phyloP scores from a whole-genome alignment of 768 basidiomycete species.

The Agrocybe pediades region DNA sequence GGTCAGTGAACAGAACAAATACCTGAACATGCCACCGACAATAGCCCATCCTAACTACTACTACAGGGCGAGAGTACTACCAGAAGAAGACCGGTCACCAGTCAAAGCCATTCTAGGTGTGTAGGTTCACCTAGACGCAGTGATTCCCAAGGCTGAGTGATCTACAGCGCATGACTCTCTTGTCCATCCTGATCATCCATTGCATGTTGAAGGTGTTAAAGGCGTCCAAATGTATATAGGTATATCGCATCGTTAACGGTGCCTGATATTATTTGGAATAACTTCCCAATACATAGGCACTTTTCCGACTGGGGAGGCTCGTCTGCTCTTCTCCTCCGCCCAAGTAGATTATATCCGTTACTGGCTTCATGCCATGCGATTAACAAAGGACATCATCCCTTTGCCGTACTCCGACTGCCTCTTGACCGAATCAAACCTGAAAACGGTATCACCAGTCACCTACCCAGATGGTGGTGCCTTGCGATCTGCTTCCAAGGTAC shows the following conservation, averaged over 20 bases:
- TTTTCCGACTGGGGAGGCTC: slow-evolving; percentile 68
- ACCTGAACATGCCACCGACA: not conserved
- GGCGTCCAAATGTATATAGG: slow-evolving; percentile 76
- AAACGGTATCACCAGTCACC: slow-evolving; percentile 56
- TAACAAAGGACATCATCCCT: slow-evolving; percentile 66
- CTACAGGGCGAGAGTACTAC: slow-evolving; percentile 56
- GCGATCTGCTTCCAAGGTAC: slow-evolving; percentile 61
- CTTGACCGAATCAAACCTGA: slow-evolving; percentile 57
- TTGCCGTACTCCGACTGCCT: slow-evolving; percentile 81
- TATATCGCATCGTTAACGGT: slow-evolving; percentile 26
- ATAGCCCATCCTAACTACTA: not conserved
- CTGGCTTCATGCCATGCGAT: slow-evolving; percentile 75
- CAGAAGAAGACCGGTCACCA: slow-evolving; percentile 56
- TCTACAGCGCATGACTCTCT: slow-evolving; percentile 61
- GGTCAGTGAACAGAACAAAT: slow-evolving; percentile 39
- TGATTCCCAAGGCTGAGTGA: not conserved
- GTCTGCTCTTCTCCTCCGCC: slow-evolving; percentile 80
- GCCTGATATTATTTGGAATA: not conserved
- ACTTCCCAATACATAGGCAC: slow-evolving; percentile 45
- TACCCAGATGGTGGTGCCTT: slow-evolving; percentile 59
- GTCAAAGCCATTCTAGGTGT: slow-evolving; percentile 69
- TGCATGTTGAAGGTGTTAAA: slow-evolving; percentile 60
- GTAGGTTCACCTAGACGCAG: not conserved
- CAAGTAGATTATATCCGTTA: slow-evolving; percentile 87
- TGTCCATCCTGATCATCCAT: slow-evolving; percentile 71